Percentiles rank a stretch among this genome's conserved stretches.
Conservation (phyloP, 2,329 filamentous ascomycete genomes). For the Trichophyton verrucosum region DNA sequence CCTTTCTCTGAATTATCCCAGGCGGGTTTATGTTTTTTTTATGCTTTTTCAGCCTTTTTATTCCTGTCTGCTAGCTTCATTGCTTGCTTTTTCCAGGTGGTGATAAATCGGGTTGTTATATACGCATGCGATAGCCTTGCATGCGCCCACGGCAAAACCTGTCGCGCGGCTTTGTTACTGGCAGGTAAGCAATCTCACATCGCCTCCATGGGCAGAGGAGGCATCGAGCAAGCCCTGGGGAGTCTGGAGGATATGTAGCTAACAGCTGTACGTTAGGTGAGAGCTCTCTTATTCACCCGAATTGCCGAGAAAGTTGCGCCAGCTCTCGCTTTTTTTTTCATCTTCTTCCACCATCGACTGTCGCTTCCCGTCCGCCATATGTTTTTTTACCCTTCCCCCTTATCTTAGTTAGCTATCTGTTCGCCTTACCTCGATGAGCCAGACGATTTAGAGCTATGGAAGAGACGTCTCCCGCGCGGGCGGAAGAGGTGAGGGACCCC, state of each 20-base stretch:
- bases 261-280: neutral
- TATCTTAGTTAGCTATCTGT: neutral
- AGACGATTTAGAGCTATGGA: constrained; percentile 4
- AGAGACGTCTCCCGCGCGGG: constrained; percentile 7
- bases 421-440: neutral
- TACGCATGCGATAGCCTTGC: constrained; percentile 5
- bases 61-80: neutral
- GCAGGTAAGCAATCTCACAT: neutral
- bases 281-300: neutral
- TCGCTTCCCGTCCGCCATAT: neutral
- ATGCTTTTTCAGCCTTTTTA: constrained; percentile 1
- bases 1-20: neutral
- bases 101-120: constrained; percentile 4
- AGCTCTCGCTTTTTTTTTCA: neutral
- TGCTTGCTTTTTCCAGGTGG: neutral
- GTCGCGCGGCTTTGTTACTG: neutral
- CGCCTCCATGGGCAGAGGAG: neutral
- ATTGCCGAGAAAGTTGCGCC: neutral
- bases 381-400: neutral
- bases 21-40: neutral
- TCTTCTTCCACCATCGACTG: too few species aligned
- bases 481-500: constrained; percentile 8
- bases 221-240: neutral
- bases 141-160: constrained; percentile 1
- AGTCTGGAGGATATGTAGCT: neutral